Conservation (phyloP, 192 early-diverging fungal genomes). For the Coemansia nantahalensis region DNA sequence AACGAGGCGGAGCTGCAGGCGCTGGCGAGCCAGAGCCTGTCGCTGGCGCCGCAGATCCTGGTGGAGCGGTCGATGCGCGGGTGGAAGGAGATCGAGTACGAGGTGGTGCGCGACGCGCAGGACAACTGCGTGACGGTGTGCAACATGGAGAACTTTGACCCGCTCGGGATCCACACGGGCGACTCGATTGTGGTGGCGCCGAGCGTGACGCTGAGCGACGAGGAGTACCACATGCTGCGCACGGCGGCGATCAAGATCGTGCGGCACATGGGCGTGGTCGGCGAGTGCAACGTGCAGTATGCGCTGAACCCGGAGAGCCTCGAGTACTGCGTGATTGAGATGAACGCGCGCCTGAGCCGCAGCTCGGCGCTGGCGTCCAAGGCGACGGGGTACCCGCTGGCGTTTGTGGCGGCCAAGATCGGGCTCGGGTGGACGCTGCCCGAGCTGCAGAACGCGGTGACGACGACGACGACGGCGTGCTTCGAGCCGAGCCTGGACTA, state of each 20-base stretch:
- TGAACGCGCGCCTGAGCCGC: conserved; percentile 94
- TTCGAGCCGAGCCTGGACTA: conserved; percentile 98
- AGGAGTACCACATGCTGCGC: conserved; percentile 95
- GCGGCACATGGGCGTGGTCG: conserved; percentile 93
- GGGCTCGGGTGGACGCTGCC: conserved; percentile 85
- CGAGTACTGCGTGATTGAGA: conserved; percentile 95
- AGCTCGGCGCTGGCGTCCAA: conserved; percentile 89
- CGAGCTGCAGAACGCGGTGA: conserved; percentile 87
- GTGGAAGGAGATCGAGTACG: conserved; percentile 99
- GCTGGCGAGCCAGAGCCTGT: conserved; percentile 82
- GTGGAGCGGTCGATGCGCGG: conserved; percentile 97
- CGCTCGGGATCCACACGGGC: conserved; percentile 96
- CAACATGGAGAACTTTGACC: conserved; percentile 99
- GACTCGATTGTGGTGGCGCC: conserved; percentile 99
- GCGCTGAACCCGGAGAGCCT: conserved; percentile 84
- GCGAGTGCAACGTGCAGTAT: conserved; percentile 99
- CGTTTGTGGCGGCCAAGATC: conserved; percentile 97
- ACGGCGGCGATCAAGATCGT: conserved; percentile 94
- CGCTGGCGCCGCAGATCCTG: conserved; percentile 88
- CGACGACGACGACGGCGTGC: conserved; percentile 91
- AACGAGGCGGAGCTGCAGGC: conserved; percentile 68
- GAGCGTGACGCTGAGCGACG: conserved; percentile 92
- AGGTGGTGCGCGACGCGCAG: conserved; percentile 93
- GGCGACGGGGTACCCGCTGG: conserved; percentile 97
- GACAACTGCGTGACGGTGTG: conserved; percentile 99